Base-by-base conservation (phyloP, 306 rosid species). In the Lablab purpureus region DNA sequence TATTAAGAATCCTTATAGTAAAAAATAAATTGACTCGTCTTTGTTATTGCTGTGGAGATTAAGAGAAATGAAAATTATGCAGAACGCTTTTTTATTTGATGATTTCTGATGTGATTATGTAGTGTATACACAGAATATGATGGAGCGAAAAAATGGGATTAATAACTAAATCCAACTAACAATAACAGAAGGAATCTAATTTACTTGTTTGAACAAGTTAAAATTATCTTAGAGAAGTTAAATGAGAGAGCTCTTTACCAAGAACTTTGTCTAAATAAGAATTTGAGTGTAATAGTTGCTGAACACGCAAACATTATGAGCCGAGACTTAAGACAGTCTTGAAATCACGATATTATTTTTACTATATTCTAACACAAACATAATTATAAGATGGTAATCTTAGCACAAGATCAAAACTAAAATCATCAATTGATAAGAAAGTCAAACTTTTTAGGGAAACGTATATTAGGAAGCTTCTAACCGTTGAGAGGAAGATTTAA, bases 401-500 rank as follows among this genome's bases (percentile, higher is more conserved):
- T 27, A 41, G 54, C 59, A 68, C 19, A 73, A 17, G 62, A 52
- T 43, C 5, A 68, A 82, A 22, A 69, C 54, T 49, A 74, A 46
- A 67, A 67, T 22, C 21, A 9, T 22, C 70, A 55, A 14, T 41
- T 6, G 67, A 28, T 50, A 25, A 27, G 19, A 40, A 21, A 80
- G 34, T 50, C 19, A 32, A n/a, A 25, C 9, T 25, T 21, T 4
- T 17, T 10, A 37, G 37, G 36, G 59, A 22, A 78, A 45, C 59
- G 12, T 60, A 80, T 6, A 41, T 41, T 58, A 18, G 27, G 40
- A 46, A 69, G 73, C 62, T 77, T 67, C 94, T 71, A 78, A 96
- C 99, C 99, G 74, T 73, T 89, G 71, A 84, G 88, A 43, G 91
- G 92, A 81, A 89, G 97, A 81, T 88, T 85, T 74, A 87, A 86